Evolutionary conservation across 2,329 filamentous ascomycete species (phyloP), one percentile per base, ranked within the genome.

Genomic region (Fusarium anguioides): DNA sequence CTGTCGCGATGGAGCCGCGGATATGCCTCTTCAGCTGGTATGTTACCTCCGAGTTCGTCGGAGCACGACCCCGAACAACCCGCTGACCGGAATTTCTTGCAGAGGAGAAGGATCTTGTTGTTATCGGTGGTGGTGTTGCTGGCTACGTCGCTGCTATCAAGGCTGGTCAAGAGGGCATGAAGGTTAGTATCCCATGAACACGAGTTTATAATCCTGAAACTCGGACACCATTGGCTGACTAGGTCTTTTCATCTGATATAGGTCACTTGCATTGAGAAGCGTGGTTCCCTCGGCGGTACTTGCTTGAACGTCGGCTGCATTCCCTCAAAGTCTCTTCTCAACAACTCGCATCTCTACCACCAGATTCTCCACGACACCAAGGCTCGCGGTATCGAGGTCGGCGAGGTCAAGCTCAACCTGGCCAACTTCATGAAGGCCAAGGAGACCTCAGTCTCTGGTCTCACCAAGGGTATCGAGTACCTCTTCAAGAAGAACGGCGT

Each of bases 271-370:
- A 96, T 99, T 83, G 96, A 99, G 84, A 99, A 99, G 88, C 93
- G 96, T 78, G 96, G 96, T 73, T 86, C 89, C 63, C 90, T 99
- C 75, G 96, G 96, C 76, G 96, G 96, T 79, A 99, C 96, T 76
- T 99, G 96, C 86, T 85, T 99, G 76, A 99, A 99, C 81, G 96
- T 99, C 77, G 96, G 96, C 83, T 99, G 96, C 84, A 99, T 99
- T 79, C 96, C 96, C 72, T 99, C 96, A 71, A 99, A 99, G 84
- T 97, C 96, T 67, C 93, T 99, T 73, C 92, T 99, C 81, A 99
- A 98, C 90, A 98, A 98, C 87, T 97, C 96, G 75, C 94, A 97
- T 81, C 88, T 98, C 64, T 98, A 98, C 86, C 95, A 98, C 85
- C 91, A 94, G 83, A 91, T 97, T 77, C 88, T 96, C 64, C 95